Conservation (phyloP, 768 basidiomycete species). For the Auricularia sp. region DNA sequence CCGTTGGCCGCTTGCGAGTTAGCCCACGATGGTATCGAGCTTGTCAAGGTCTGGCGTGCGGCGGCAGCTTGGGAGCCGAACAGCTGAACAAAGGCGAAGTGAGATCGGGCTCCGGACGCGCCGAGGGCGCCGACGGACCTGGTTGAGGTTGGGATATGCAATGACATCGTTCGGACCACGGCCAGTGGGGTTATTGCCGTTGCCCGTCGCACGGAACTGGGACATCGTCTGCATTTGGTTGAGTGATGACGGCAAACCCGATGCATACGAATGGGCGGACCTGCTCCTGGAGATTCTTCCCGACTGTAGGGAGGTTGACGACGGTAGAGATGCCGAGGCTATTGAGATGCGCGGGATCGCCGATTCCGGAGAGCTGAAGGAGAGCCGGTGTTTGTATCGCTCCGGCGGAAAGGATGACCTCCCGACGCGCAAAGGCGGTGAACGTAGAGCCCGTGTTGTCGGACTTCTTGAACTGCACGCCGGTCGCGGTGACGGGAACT, state of each 20-base stretch:
- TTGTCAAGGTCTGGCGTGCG: constrained; percentile 28
- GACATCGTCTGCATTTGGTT: constrained; percentile 23
- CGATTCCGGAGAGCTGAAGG: constrained; percentile 49
- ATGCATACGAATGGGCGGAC: background rate
- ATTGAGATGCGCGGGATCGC: constrained; percentile 35
- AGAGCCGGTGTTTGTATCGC: constrained; percentile 40
- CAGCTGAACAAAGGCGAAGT: background rate
- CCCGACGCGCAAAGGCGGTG: constrained; percentile 33
- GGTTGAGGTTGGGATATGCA: constrained; percentile 41
- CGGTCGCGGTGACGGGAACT: constrained; percentile 31
- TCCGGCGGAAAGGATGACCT: constrained; percentile 47
- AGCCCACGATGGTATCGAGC: constrained; percentile 34
- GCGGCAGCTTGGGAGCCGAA: constrained; percentile 4
- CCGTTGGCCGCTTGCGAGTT: constrained; percentile 32
- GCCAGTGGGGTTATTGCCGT: constrained; percentile 34
- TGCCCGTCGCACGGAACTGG: constrained; percentile 27
- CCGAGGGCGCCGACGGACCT: constrained; percentile 32
- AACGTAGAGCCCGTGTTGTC: constrained; percentile 29
- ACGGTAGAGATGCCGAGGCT: constrained; percentile 37
- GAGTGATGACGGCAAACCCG: background rate
- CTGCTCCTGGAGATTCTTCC: constrained; percentile 51
- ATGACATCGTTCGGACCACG: constrained; percentile 39
- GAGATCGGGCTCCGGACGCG: background rate
- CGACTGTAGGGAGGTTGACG: constrained; percentile 41
- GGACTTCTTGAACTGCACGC: constrained; percentile 38